A percentile compares a stretch with the other conserved stretches of the same genome.
These are phyloP conservation scores for Agapanthus africanus DNA, from an alignment of 106 monocot genomes.

Conservation along the genomic window DNA sequence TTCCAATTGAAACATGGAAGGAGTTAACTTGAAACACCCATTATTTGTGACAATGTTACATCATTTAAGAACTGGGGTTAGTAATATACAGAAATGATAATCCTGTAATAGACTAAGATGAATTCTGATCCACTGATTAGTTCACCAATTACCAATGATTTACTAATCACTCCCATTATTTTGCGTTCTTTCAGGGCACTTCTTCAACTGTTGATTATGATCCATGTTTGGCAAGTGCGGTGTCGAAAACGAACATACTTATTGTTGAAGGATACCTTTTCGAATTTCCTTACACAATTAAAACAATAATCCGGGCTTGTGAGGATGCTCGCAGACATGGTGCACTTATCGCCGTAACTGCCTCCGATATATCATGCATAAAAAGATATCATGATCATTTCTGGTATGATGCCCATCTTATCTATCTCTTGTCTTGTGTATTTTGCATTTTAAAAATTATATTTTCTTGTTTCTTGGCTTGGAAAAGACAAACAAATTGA, in stretches of 20 bases:
- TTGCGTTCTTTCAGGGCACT: slow-evolving; percentile 76
- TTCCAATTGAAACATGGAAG: too few relatives aligned
- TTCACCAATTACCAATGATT: too few relatives aligned
- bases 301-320: slow-evolving; percentile 73
- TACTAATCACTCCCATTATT: too few relatives aligned
- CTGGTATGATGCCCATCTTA: slow-evolving; percentile 44
- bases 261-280: slow-evolving; percentile 91
- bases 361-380: slow-evolving; percentile 92
- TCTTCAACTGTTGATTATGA: slow-evolving; percentile 82
- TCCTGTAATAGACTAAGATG: too few relatives aligned
- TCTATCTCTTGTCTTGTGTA: not conserved
- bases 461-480: not conserved
- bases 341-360: slow-evolving; percentile 85
- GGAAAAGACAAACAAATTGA: too few relatives aligned
- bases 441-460: not conserved
- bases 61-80: too few relatives aligned
- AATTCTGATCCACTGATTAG: too few relatives aligned
- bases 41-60: too few relatives aligned
- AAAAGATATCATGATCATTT: slow-evolving; percentile 77
- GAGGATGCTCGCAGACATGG: slow-evolving; percentile 76
- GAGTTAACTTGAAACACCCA: too few relatives aligned
- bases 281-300: slow-evolving; percentile 73
- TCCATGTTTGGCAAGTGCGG: slow-evolving; percentile 48
- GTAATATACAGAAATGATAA: too few relatives aligned
- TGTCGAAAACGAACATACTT: slow-evolving; percentile 79